Percentiles rank a stretch among this genome's conserved stretches.
phyloP scores from a whole-genome alignment of 352 stramenopile species.

The Phytophthora boehmeriae region DNA sequence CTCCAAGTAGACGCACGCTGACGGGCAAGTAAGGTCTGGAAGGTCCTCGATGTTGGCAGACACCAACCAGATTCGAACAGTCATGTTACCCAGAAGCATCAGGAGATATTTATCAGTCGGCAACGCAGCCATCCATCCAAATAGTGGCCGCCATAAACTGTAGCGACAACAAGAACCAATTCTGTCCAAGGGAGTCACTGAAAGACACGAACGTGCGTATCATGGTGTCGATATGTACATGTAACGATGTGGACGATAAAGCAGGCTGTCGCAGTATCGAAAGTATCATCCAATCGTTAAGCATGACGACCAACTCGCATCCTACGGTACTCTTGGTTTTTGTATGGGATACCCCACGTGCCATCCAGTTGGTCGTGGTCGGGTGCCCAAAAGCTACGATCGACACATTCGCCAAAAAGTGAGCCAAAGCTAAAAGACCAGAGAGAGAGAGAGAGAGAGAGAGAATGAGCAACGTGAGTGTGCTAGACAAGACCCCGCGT shows the following conservation, averaged over 20 bases:
- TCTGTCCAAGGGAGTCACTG: too few species aligned
- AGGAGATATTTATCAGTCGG: conserved; percentile 57
- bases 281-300: conserved; percentile 3
- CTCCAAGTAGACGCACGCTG: conserved; percentile 27
- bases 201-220: too few species aligned
- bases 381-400: not conserved
- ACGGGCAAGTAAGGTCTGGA: conserved; percentile 1
- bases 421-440: conserved; percentile 20
- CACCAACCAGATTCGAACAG: conserved; percentile 17
- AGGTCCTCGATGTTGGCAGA: conserved; percentile 13
- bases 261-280: not conserved
- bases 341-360: not conserved
- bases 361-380: not conserved
- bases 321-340: not conserved
- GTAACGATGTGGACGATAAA: not conserved
- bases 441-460: too few species aligned
- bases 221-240: not conserved
- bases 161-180: conserved; percentile 4
- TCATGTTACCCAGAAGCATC: conserved; percentile 24
- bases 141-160: conserved; percentile 17
- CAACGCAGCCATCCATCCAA: conserved; percentile 16
- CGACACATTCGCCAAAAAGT: conserved; percentile 21
- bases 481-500: conserved; percentile 80
- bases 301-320: conserved; percentile 13
- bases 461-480: conserved; percentile 36